Base-by-base conservation (phyloP, 805 yeast genomes). In the Suhomyces sp. region DNA sequence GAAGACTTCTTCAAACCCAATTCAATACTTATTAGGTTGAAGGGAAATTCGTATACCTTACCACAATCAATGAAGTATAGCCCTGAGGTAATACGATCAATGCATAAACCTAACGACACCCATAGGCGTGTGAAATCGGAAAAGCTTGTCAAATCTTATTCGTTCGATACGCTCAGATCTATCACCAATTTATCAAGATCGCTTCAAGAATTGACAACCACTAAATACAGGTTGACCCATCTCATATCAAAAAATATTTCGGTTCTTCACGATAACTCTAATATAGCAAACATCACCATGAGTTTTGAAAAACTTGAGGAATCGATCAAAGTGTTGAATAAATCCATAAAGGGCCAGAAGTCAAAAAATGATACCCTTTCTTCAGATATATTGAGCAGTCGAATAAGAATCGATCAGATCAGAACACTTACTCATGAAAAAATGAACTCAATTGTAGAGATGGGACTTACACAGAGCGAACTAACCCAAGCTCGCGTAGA, bases 101-200 rank as follows among this genome's bases (percentile, higher is more conserved):
- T 9, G n/a, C 20, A 19, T 6, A 20, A 41, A 8, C 6, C 27
- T 17, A 8, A 19, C 13, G 6, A 15, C 20, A 19, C 10, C 19
- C 44, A 41, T 41, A 37, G 22, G 21, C 41, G 46, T 12, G 20
- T 31, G 7, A 27, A 35, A 35, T 40, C 48, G 6, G 39, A 24
- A 22, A 44, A 45, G 24, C 47, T 27, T 9, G 10, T n/a, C 13
- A 17, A 41, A 2, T 65, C 72, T 3, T 71, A 71, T 50, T 53
- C 62, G 4, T 67, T 67, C 50, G 74, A 70, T 48, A 45, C 60
- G 7, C 61, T 70, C n/a, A 49, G 76, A 43, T 57, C 68, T 1
- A 47, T 69, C 8, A 58, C 57, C 44, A 65, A 61, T 41, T 51
- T 69, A n/a, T 48, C 57, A 13, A 55, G 56, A 20, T 63, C 73